Base-by-base conservation (phyloP, 2,329 filamentous ascomycete genomes). In the Ophiobolus disseminans region DNA sequence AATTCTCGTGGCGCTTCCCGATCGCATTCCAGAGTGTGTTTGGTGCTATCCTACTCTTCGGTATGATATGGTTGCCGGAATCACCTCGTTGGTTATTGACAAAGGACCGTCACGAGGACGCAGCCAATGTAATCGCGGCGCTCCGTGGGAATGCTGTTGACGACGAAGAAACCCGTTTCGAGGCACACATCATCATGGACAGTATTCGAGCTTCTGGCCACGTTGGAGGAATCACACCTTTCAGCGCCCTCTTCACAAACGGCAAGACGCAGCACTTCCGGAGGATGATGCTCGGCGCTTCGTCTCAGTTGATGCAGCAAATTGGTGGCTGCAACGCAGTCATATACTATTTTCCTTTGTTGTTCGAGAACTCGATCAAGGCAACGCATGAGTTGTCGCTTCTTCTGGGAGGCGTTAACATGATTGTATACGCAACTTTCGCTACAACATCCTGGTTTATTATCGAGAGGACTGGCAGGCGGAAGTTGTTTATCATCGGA, bases 151-250 rank as follows among this genome's bases (percentile, higher is more conserved):
- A 68, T 19, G 60, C 81, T 37, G 53, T 81, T 4, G 78, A 85
- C 37, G 78, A 82, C 54, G 73, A 77, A 7, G 80, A 86, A 62
- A 85, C 85, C 2, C 76, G 80, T 36, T 63, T 80, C 8, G 83
- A 89, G 70, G 80, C 82, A 60, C 82, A 86, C 43, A 84, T 88
- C 1, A 86, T 89, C n/a, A 73, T 84, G n/a, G 87, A 91, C 61
- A 70, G 70, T 45, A 75, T 77, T 48, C 68, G 68, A 10, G 73
- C 71, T 4, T 73, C 74, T 14, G 74, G 75, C 22, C 72, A 73
- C 62, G 64, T 70, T 26, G 72, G 72, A 9, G 72, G 75, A 30
- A 70, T 68, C 51, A 75, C 71, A 6, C 72, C 73, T 1, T 72
- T 81, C 65, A 81, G 78, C 55, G 79, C 82, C 1, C 75, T 87